phyloP scores from a whole-genome alignment of 176 grass and related monocot genomes.

The Aegilops sharonensis region DNA sequence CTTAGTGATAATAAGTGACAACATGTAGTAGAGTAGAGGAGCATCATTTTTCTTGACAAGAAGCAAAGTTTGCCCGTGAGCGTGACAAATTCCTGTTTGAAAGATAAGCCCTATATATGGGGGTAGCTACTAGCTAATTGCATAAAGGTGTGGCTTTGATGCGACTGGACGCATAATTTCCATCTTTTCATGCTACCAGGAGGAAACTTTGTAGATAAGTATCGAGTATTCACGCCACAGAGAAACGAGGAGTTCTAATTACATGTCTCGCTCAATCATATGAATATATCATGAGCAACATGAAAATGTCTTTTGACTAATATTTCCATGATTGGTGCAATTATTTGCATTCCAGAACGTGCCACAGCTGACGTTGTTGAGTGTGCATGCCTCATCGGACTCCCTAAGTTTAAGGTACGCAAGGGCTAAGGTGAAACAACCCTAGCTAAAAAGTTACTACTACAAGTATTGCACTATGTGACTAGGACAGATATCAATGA shows the following conservation, averaged over 20 bases:
- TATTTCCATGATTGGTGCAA: slow-evolving; percentile 21
- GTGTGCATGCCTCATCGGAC: slow-evolving; percentile 85
- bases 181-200: slow-evolving; percentile 24
- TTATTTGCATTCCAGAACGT: slow-evolving; percentile 60
- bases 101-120: slow-evolving; percentile 35
- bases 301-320: slow-evolving; percentile 2
- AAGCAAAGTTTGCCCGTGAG: slow-evolving; percentile 42
- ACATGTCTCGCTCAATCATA: background rate
- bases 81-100: slow-evolving; percentile 39
- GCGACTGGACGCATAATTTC: slow-evolving; percentile 30
- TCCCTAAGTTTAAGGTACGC: slow-evolving; percentile 89
- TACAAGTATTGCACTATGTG: background rate
- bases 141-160: slow-evolving; percentile 28
- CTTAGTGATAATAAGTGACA: slow-evolving; percentile 22
- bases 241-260: background rate
- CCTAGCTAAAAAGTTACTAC: background rate
- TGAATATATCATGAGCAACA: background rate
- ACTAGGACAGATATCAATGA: background rate
- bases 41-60: slow-evolving; percentile 49
- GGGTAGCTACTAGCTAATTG: slow-evolving; percentile 29
- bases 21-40: slow-evolving; percentile 40
- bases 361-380: slow-evolving; percentile 82
- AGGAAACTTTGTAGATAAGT: slow-evolving; percentile 16
- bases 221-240: background rate
- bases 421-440: background rate